Evolutionary conservation across 768 basidiomycete genomes (phyloP).

Genomic region (Lactarius evosmus): DNA sequence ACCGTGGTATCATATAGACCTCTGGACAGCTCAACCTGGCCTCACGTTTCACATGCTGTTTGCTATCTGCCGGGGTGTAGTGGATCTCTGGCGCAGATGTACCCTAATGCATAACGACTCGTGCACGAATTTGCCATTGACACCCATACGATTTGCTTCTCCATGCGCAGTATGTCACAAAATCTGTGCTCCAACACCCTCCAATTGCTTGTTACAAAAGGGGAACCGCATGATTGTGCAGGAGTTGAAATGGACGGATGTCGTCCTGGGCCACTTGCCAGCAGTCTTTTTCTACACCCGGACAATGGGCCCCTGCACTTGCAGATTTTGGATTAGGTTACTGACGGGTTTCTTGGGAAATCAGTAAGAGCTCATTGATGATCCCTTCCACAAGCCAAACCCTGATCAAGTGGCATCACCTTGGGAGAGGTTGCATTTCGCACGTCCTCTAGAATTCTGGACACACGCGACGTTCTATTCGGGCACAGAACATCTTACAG

Average conservation of each 20-base stretch:
- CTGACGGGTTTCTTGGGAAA: background rate
- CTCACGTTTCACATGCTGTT: slow-evolving; percentile 3
- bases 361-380: background rate
- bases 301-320: slow-evolving; percentile 2
- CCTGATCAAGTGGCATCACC: background rate
- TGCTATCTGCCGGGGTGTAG: background rate
- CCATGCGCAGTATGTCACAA: slow-evolving; percentile 3
- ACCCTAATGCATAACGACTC: background rate
- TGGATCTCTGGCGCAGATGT: slow-evolving; percentile 3
- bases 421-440: background rate
- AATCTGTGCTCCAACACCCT: no score
- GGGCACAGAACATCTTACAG: background rate
- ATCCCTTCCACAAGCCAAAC: background rate
- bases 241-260: background rate
- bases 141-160: slow-evolving; percentile 8
- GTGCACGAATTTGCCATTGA: slow-evolving; percentile 12
- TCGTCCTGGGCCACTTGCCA: background rate
- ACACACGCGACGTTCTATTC: slow-evolving; percentile 3
- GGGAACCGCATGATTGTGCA: background rate
- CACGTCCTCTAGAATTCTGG: slow-evolving; percentile 8
- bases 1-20: no score
- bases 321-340: slow-evolving; percentile 4
- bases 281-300: background rate
- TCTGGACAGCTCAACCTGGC: no score
- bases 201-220: background rate